Evolutionary conservation across 2,329 filamentous ascomycete species (phyloP), one percentile per base, ranked within the genome.

Genomic region (Neopestalotiopsis sp.): DNA sequence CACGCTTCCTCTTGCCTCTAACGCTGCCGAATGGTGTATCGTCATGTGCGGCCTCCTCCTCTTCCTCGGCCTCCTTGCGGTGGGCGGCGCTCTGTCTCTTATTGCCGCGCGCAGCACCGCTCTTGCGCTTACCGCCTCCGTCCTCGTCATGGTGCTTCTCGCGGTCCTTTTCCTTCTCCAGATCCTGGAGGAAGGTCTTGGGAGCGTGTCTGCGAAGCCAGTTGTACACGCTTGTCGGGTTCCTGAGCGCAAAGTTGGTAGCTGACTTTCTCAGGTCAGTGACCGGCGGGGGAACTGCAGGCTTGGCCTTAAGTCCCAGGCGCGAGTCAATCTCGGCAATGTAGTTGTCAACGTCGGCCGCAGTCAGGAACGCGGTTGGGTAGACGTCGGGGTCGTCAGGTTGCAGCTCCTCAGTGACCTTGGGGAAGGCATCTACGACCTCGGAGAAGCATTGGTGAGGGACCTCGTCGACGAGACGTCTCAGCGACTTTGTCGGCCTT

Each of bases 171-270:
- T 80, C 78, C 38, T 81, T 80, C 74, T 91, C 90, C 68, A 90
- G 89, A 75, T 94, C 93, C 78, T 97, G 92, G 24, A 97, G 83
- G 82, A 97, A 95, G 63, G 94, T 91, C 79, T 95, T 91, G 3
- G 94, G 93, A 69, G 94, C 91, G 80, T 97, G 88, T 77, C 94
- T 91, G 71, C 94, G 89, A 13, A 99, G 88, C 96, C 96, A 99
- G 80, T 97, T 98, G 83, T 97, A 97, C 3, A 97, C 95, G 69
- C 93, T 97, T 57, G 94, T 93, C 0, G 95, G 94, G 78, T 98
- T 98, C 65, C 88, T 88, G 30, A 94, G 80, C 34, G 86, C 85
- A 64, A 86, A 77, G 81, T 86, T 80, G 77, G 80, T 78, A 74
- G 74, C 77, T 66, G 76, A 61, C 14, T 32, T 66, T 69, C 78